Evolutionary conservation across 495 filamentous ascomycete species (phyloP).

Genomic region (Pseudomonodictys pantanalensis): DNA sequence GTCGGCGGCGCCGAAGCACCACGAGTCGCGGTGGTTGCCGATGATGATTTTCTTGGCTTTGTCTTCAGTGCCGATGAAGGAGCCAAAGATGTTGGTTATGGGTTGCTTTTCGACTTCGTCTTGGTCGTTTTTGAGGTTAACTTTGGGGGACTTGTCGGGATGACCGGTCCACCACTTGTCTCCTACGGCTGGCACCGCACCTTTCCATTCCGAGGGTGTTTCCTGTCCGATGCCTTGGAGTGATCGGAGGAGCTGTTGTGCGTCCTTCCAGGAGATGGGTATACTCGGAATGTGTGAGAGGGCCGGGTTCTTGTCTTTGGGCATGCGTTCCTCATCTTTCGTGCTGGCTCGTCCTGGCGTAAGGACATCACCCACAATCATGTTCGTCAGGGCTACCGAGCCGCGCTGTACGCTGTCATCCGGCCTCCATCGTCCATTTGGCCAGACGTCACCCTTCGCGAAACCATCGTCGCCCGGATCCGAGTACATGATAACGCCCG

Average conservation of each 20-base stretch:
- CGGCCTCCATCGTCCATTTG: constrained; percentile 74
- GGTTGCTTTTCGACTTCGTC: constrained; percentile 77
- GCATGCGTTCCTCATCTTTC: constrained; percentile 60
- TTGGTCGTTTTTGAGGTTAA: constrained; percentile 84
- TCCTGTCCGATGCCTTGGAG: constrained; percentile 73
- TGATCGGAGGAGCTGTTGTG: constrained; percentile 70
- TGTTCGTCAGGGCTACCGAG: constrained; percentile 76
- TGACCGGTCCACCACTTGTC: constrained; percentile 80
- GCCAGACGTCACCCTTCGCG: constrained; percentile 62
- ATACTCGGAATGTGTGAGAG: constrained; percentile 82
- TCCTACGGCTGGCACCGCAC: constrained; percentile 65
- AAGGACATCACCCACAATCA: constrained; percentile 82
- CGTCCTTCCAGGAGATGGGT: constrained; percentile 85
- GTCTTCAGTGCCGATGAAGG: constrained; percentile 78
- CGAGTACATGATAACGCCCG: constrained; percentile 86
- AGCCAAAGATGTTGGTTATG: constrained; percentile 87
- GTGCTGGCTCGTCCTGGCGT: constrained; percentile 83
- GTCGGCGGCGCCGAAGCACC: constrained; percentile 83
- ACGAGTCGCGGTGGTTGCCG: constrained; percentile 91
- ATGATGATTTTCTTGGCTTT: constrained; percentile 82
- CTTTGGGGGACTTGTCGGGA: constrained; percentile 61
- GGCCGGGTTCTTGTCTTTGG: constrained; percentile 66
- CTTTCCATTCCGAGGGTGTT: constrained; percentile 71
- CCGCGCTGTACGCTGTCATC: constrained; percentile 78
- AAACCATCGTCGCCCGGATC: constrained; percentile 83